Evolutionary conservation across 75 land plant species (phyloP), one percentile per base, ranked within the genome.

Genomic region (Picea sitchensis): DNA sequence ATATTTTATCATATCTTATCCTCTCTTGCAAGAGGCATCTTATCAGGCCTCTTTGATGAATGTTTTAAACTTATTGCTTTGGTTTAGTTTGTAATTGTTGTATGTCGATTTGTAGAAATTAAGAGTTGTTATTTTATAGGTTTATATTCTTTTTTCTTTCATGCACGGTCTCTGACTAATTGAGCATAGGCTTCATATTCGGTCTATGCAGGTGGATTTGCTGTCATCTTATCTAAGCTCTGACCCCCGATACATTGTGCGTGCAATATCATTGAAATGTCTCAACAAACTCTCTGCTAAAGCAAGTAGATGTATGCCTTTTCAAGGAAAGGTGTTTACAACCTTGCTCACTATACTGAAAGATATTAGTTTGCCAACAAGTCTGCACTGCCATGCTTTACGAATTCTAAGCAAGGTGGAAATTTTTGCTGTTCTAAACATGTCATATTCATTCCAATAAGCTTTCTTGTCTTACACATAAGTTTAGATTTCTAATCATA

Each of bases 181-280:
- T 69, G 51, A 5, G 20, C 21, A 69, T 77, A 32, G 78, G 21
- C 1, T 77, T 14, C 26, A 44, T 9, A 63, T 14, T 41, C 5
- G 4, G n/a, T 30, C 65, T 56, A 26, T 64, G 76, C 90, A 90
- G 87, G 91, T 88, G 32, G 81, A 85, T 44, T 76, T 92, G 76
- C 84, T 94, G 23, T 21, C 85, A 23, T 79, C 82, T 31, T 90
- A 90, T 84, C 58, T 88, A 47, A 72, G 47, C 73, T 78, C 76
- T 41, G 85, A 90, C 68, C 76, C 80, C 75, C 65, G 86, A 36
- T 61, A 79, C 58, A 77, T 23, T 75, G 59, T 90, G 64, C 83
- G 77, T 61, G 83, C 74, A 63, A 77, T 76, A 58, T 84, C 92
- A 13, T 77, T 95, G 80, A 87, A 83, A 65, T 91, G 88, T 73